phyloP scores from a whole-genome alignment of 208 protist genomes.

The Wallacemonas sp. region DNA sequence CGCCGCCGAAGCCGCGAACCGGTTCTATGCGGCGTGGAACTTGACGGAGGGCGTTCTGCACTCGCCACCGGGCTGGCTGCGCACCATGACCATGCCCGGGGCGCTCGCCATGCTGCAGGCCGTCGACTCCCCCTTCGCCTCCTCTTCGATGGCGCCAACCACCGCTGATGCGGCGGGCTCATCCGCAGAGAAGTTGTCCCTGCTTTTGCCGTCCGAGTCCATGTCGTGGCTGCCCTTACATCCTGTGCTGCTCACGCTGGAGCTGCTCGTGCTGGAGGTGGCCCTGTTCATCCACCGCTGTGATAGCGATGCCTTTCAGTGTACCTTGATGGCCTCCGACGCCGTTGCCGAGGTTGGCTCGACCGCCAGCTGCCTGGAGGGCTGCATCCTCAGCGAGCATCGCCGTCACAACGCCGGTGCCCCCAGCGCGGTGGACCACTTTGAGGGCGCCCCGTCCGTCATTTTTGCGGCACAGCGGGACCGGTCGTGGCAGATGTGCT shows the following conservation, averaged over 20 bases:
- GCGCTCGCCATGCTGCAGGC: conserved; percentile 21
- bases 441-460: too few species aligned
- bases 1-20: conserved; percentile 10
- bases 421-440: too few species aligned
- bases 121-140: neutral
- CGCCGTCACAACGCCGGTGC: conserved; percentile 2
- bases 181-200: too few species aligned
- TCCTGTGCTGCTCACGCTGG: conserved; percentile 20
- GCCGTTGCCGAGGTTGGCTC: conserved; percentile 13
- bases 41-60: conserved; percentile 23
- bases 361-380: neutral
- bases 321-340: conserved; percentile 3
- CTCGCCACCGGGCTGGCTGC: conserved; percentile 2
- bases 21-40: conserved; percentile 40
- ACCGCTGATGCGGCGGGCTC: too few species aligned
- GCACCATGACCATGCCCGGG: neutral
- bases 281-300: conserved; percentile 32
- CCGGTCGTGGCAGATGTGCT: conserved; percentile 19
- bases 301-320: neutral
- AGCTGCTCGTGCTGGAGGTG: conserved; percentile 24
- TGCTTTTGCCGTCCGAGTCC: too few species aligned
- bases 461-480: neutral
- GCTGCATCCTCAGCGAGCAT: neutral
- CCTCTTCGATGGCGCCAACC: neutral
- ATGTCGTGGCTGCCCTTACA: neutral